Percentiles rank a stretch among this genome's conserved stretches.
Evolutionary conservation across 2,329 filamentous ascomycete species (phyloP).

Genomic region (Coniochaeta pulveracea): DNA sequence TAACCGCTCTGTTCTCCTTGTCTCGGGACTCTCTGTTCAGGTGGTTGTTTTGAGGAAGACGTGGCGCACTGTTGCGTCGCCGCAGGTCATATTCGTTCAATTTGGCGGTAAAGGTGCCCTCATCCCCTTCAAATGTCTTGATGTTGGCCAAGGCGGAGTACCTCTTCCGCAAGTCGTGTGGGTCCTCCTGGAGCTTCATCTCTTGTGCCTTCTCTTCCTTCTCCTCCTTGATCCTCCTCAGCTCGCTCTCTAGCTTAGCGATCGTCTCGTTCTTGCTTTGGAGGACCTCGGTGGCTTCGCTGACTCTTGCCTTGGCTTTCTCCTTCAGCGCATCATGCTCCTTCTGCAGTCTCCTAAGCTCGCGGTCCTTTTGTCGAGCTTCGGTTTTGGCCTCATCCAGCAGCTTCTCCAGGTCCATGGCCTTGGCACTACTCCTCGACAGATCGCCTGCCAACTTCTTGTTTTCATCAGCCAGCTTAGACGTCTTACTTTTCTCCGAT

Average conservation of each 20-base stretch:
- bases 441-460: constrained; percentile 20
- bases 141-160: too few species aligned
- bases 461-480: constrained; percentile 24
- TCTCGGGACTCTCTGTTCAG: neutral
- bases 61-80: neutral
- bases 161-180: constrained; percentile 2
- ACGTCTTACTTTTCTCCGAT: constrained; percentile 30
- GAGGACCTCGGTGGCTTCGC: constrained; percentile 43
- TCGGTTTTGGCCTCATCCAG: constrained; percentile 13
- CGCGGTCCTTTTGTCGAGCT: constrained; percentile 16
- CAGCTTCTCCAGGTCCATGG: constrained; percentile 18
- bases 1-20: constrained; percentile 7
- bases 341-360: constrained; percentile 26
- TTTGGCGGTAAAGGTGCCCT: too few species aligned
- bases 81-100: too few species aligned
- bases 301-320: constrained; percentile 39
- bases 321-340: constrained; percentile 43
- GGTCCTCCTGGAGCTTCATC: too few species aligned
- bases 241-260: constrained; percentile 40
- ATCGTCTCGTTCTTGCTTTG: constrained; percentile 47
- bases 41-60: constrained; percentile 1
- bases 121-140: too few species aligned
- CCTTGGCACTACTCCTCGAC: constrained; percentile 12
- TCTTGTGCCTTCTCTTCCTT: constrained; percentile 5
- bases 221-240: constrained; percentile 30